Conservation (phyloP, 2,329 filamentous ascomycete genomes). For the Xylariaceae sp. region DNA sequence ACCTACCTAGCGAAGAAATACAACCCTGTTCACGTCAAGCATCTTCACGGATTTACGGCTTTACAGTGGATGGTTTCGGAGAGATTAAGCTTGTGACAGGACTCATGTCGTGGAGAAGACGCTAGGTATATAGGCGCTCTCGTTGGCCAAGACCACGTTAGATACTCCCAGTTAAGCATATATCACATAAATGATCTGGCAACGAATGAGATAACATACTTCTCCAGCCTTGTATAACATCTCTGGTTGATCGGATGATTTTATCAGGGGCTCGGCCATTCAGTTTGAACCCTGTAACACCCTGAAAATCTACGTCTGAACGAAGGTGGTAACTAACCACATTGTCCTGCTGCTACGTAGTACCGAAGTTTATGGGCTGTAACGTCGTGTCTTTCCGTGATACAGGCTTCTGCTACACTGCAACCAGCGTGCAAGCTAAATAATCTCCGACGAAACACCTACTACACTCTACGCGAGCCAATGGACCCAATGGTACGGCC, state of each 20-base stretch:
- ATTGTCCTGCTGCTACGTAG: neutral
- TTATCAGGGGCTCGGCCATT: neutral
- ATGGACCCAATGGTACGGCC: neutral
- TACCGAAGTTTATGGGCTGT: neutral
- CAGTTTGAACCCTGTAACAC: no score
- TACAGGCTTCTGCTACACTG: neutral
- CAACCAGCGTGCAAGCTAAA: neutral
- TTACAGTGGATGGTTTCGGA: no score
- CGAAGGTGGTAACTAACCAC: neutral
- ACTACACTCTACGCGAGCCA: neutral
- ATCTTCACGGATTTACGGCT: no score
- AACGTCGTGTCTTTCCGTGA: neutral
- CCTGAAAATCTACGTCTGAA: no score
- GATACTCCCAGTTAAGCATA: no score
- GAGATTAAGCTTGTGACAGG: no score
- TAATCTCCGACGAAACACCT: neutral
- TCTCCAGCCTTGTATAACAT: neutral
- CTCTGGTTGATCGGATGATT: neutral
- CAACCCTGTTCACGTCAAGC: no score
- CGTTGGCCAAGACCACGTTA: no score
- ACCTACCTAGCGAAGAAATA: no score
- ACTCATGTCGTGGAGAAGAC: no score
- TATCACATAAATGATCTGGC: no score
- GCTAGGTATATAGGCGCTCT: no score
- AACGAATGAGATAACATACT: neutral